Evolutionary conservation across 345 rosid genomes (phyloP), one percentile per base, ranked within the genome.

Genomic region (Aethionema arabicum): DNA sequence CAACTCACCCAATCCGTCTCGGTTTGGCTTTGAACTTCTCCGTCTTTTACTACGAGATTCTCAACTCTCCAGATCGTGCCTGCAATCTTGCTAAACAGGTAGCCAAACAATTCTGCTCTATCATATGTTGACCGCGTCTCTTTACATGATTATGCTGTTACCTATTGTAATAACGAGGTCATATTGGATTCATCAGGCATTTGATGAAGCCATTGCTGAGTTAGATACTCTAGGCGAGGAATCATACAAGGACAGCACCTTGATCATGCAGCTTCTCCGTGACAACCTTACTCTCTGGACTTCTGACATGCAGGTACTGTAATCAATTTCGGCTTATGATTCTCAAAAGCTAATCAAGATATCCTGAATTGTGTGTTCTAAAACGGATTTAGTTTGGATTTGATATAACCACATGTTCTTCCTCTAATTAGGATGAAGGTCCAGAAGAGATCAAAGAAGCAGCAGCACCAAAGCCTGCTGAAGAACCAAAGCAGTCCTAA

Each of bases 261-360:
- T 90, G 83, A 90, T 90, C 77, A 90, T 85, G 98, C 98, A 91
- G 78, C 98, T 91, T 68, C 95, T 91, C 15, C 91, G 96, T 15
- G 98, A 91, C 66, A 91, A 91, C 51, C 98, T 91, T 72, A 91
- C 98, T 32, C 76, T 91, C 49, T 88, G 96, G 98, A 91, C 98
- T 40, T 91, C 98, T 38, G 95, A 91, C 67, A 85, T 91, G 91
- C 98, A 87, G 98, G 98, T 91, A 85, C 32, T 5, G 29, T 6
- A 37, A 37, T 10, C 11, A 10, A 4, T 6, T 37, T 37, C 29
- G 49, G 47, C 14, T 55, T 21, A 2, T 32, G 29, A 53, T 29
- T 49, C 56, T 49, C 32, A 9, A 61, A 29, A 3, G 4, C 48
- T 30, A 3, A 30, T 6, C 3, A 63, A 21, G 27, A 21, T n/a